Conservation (phyloP, 495 filamentous ascomycete genomes). For the Delitschia confertaspora region DNA sequence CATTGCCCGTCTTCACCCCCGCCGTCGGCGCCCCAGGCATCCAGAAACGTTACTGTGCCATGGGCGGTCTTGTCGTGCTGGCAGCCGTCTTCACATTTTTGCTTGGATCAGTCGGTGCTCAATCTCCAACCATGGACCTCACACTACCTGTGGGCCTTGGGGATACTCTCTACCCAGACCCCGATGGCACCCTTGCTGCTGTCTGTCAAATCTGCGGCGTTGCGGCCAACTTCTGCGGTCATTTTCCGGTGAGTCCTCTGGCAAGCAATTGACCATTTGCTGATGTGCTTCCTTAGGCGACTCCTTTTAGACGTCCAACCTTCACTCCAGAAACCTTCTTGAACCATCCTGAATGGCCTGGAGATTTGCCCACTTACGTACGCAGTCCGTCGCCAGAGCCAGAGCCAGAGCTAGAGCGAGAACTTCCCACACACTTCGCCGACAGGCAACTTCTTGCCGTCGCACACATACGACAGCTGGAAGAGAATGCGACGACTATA, state of each 20-base stretch:
- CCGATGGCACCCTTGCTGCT: constrained; percentile 16
- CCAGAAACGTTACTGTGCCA: constrained; percentile 8
- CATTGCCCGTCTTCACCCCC: not conserved
- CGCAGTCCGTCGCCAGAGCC: not conserved
- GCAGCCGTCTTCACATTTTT: constrained; percentile 11
- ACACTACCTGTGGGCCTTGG: constrained; percentile 3
- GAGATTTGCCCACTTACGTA: not conserved
- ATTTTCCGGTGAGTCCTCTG: constrained; percentile 9
- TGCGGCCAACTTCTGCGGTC: constrained; percentile 9
- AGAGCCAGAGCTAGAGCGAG: not conserved
- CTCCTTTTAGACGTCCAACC: constrained; percentile 2
- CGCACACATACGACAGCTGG: constrained; percentile 1
- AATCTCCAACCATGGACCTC: constrained; percentile 10
- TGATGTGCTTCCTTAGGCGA: not conserved
- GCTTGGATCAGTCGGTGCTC: constrained; percentile 6
- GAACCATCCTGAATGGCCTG: constrained; percentile 21
- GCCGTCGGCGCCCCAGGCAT: constrained; percentile 11
- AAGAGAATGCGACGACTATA: constrained; percentile 17
- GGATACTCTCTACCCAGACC: constrained; percentile 19
- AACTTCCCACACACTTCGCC: too few relatives aligned
- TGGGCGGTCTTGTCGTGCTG: constrained; percentile 14
- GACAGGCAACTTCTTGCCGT: constrained; percentile 6
- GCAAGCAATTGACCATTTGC: not conserved
- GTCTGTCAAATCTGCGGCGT: constrained; percentile 15
- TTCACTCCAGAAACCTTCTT: constrained; percentile 11